Base-by-base conservation (phyloP, 2,329 filamentous ascomycete species). In the Scytalidium lignicola region DNA sequence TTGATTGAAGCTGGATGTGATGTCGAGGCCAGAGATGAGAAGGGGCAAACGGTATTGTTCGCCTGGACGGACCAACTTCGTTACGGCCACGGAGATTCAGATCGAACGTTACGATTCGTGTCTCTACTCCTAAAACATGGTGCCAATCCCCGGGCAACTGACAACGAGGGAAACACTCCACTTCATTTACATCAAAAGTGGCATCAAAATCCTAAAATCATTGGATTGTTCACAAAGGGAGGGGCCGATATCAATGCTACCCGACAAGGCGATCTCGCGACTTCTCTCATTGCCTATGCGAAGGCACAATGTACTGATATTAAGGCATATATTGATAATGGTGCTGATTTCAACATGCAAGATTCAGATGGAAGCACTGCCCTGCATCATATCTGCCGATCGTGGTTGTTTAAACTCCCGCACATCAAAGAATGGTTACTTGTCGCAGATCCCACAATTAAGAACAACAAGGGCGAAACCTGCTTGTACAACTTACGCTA, bases 301-400 rank as follows among this genome's bases (percentile, higher is more conserved):
- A 39, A 21, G 26, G n/a, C 15, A 18, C 46, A 45, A 40, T 41
- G 32, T 19, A 46, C 44, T 41, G 18, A 49, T 13, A 20, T 42
- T 17, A 41, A 23, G 5, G 19, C 42, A 7, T 49, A 43, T 37
- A 29, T 44, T 22, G 50, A 49, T 15, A 19, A 50, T 32, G 55
- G 51, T 12, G 53, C 47, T 22, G 43, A 51, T 28, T 23, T 46
- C 21, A 28, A 43, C 45, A 7, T 40, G 3, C 45, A 45, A 51
- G 51, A 53, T 41, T 13, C 6, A 18, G 46, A 46, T n/a, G 49
- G 51, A 37, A 53, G 44, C 22, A 53, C 48, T 18, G 51, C 45
- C n/a, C 42, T 53, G 26, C 45, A 51, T 45, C 22, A 46, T 23
- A 39, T 23, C 29, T 50, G 44, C 42, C n/a, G 10, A 22, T 43